Conservation (phyloP, 2,329 filamentous ascomycete genomes). For the Reticulascus tulasneorum region DNA sequence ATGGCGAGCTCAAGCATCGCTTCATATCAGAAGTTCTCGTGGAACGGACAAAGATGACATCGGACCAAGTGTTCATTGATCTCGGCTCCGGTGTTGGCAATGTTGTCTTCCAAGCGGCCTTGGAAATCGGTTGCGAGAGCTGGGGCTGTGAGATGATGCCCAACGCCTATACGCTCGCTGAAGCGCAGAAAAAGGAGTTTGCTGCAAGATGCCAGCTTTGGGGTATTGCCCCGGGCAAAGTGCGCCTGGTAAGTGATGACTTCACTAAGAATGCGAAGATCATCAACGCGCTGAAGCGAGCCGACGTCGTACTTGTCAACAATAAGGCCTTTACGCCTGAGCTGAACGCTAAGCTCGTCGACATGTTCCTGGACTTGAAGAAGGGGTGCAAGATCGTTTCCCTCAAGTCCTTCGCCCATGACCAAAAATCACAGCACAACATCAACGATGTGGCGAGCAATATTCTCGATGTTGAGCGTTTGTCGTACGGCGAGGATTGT, state of each 20-base stretch:
- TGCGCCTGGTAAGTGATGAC: conserved; percentile 78
- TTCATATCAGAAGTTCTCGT: conserved; percentile 82
- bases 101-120: conserved; percentile 86
- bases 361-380: conserved; percentile 92
- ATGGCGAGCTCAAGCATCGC: conserved; percentile 84
- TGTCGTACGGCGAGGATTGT: conserved; percentile 60
- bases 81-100: conserved; percentile 95
- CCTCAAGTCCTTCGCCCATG: conserved; percentile 84
- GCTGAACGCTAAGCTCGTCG: conserved; percentile 78
- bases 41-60: conserved; percentile 70
- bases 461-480: conserved; percentile 70
- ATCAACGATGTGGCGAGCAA: conserved; percentile 76
- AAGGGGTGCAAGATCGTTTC: conserved; percentile 86
- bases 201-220: conserved; percentile 80
- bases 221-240: conserved; percentile 76
- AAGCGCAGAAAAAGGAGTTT: conserved; percentile 79
- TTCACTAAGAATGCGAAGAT: conserved; percentile 74
- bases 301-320: conserved; percentile 96
- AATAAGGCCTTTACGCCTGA: conserved; percentile 92
- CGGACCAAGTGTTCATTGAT: conserved; percentile 85
- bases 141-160: conserved; percentile 97
- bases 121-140: conserved; percentile 89
- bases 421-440: conserved; percentile 75
- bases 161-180: conserved; percentile 79
- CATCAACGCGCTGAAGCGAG: conserved; percentile 68